Conservation (phyloP, 139 green algal genomes). For the Chlamydomonas sp. region DNA sequence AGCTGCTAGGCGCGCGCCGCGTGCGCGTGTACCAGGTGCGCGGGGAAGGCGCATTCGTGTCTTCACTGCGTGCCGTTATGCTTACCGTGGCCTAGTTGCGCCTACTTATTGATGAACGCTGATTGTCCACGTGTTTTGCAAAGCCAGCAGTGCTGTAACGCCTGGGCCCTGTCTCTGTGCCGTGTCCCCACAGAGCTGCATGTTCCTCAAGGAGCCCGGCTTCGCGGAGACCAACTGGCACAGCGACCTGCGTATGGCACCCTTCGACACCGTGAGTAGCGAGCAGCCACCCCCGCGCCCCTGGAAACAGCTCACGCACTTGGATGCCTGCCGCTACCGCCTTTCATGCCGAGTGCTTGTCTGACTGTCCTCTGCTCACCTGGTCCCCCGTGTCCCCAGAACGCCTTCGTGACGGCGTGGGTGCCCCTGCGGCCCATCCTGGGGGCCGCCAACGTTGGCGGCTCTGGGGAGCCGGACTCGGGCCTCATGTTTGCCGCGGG, state of each 20-base stretch:
- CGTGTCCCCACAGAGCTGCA: slow-evolving; percentile 47
- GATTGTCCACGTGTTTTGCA: no score
- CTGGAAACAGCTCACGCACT: no score
- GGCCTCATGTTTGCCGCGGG: slow-evolving; percentile 69
- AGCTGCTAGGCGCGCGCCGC: slow-evolving; percentile 50
- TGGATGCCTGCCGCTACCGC: no score
- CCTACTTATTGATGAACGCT: no score
- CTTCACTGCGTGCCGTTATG: background rate
- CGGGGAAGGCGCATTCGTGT: background rate
- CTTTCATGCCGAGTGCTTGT: no score
- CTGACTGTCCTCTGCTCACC: no score
- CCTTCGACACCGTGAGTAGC: slow-evolving; percentile 62
- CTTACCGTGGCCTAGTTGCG: no score
- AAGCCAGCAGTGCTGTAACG: background rate
- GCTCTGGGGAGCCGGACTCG: slow-evolving; percentile 37
- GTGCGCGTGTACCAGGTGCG: slow-evolving; percentile 68
- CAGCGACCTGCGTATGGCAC: slow-evolving; percentile 67
- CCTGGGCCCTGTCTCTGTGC: background rate
- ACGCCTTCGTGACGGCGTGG: slow-evolving; percentile 75
- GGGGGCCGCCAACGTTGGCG: background rate
- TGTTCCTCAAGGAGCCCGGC: slow-evolving; percentile 74
- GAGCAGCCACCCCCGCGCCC: no score
- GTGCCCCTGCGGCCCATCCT: slow-evolving; percentile 66
- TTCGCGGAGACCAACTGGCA: slow-evolving; percentile 74
- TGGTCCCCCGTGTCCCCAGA: slow-evolving; percentile 3